A percentile compares a stretch with the other conserved stretches of the same genome.
phyloP scores from a whole-genome alignment of 2,329 filamentous ascomycete genomes.

The Aspergillus sp. region DNA sequence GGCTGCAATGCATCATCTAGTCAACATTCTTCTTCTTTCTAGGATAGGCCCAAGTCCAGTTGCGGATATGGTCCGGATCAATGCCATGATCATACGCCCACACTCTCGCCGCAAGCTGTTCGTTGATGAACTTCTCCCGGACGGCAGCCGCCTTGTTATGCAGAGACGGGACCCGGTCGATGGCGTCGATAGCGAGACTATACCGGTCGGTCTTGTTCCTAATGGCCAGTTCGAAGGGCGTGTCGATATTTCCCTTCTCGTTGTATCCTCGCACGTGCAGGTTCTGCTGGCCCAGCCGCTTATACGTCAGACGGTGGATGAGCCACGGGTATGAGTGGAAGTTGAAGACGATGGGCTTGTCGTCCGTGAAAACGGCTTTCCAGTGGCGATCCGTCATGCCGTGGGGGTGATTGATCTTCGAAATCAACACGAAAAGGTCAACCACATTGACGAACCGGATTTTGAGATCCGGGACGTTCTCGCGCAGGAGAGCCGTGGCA shows the following conservation, averaged over 20 bases:
- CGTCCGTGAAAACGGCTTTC: constrained; percentile 65
- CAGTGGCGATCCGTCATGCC: constrained; percentile 67
- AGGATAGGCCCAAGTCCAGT: constrained; percentile 63
- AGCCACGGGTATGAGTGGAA: constrained; percentile 83
- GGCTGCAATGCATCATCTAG: neutral
- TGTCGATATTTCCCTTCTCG: constrained; percentile 83
- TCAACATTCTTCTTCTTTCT: constrained; percentile 7
- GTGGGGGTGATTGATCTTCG: constrained; percentile 68
- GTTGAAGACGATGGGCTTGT: constrained; percentile 76
- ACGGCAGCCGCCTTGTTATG: constrained; percentile 62
- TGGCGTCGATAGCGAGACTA: constrained; percentile 72
- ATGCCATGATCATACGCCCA: constrained; percentile 68
- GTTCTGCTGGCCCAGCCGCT: constrained; percentile 65
- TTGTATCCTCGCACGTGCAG: constrained; percentile 75
- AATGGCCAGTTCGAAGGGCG: constrained; percentile 73
- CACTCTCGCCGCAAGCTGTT: constrained; percentile 62
- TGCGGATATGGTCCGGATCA: constrained; percentile 63
- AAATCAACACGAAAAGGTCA: constrained; percentile 77
- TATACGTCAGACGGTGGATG: constrained; percentile 73
- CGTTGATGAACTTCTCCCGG: constrained; percentile 62
- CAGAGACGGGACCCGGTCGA: constrained; percentile 63
- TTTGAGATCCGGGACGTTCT: constrained; percentile 68
- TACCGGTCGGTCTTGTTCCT: constrained; percentile 75
- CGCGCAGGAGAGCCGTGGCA: constrained; percentile 69
- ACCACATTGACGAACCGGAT: constrained; percentile 78